Base-by-base conservation (phyloP, 2,329 filamentous ascomycete genomes). In the Macrophomina phaseolina region DNA sequence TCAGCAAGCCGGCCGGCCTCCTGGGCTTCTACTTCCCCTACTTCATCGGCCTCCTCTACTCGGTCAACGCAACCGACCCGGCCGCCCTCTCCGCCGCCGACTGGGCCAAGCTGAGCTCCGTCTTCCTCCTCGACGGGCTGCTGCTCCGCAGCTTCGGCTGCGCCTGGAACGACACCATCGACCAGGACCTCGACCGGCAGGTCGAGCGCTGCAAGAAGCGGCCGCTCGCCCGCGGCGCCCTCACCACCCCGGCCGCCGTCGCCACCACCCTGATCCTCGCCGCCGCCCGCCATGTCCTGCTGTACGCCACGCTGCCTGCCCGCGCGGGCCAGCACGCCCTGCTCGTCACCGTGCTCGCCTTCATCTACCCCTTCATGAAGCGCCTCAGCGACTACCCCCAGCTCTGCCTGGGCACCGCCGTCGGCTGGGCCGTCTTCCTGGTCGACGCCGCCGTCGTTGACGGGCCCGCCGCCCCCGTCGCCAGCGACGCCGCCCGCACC, bases 161-260 rank as follows among this genome's bases (percentile, higher is more conserved):
- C 71, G 80, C 84, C 0, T 86, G 86, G 76, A 87, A 88, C 71
- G 85, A 87, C 70, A 80, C 82, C 40, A 81, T 84, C 74, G 86
- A 88, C 70, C 80, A 82, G 56, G 82, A 85, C 52, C 76, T 86
- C 62, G 86, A 88, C 70, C 81, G 83, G 3, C 77, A 82, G 68
- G 84, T 64, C 3, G 51, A 32, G 36, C 38, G 64, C 14, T 48
- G 42, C 23, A 53, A 51, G 42, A 46, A 58, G 16, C 64, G 64
- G 4, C 64, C 64, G 28, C 36, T 66, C 0, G 45, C 60, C 8
- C 45, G 60, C 18, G 60, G 60, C 12, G 60, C 60, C 9, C 60
- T 83, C 30, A 38, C 64, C 56, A 38, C 23, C 70, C 34, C 11
- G 32, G 60, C 40, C 4, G 81, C 82, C 1, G 76, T 78, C 5